Base-by-base conservation (phyloP, 345 rosid genomes). In the Laguncularia racemosa region DNA sequence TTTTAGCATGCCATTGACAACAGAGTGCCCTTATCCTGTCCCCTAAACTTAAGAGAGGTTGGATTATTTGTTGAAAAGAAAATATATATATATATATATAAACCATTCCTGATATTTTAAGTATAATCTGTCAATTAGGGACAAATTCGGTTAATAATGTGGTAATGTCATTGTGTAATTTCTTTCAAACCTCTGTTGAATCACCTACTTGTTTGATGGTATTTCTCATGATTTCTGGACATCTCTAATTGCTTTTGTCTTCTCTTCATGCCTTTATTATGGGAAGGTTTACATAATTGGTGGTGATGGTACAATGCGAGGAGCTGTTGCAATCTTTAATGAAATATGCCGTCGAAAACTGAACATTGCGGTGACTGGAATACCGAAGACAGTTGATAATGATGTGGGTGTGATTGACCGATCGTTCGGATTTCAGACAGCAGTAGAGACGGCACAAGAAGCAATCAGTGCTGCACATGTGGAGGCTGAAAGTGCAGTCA, bases 361-460 rank as follows among this genome's bases (percentile, higher is more conserved):
- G 14, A 67, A 71, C 12, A 53, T 86, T 20, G 84, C 79, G 4
- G 64, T 92, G 53, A 65, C 72, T 20, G 98, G 85, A 13, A 84
- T 92, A 57, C 97, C 97, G 0, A 84, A 92, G 63, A 84, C 95
- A 0, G 97, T 89, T 20, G 96, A 89, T 73, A 92, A 92, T 12
- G 98, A 92, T 57, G 79, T 83, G 23, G 96, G 97, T 48, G 75
- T 89, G 57, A 86, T 92, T 46, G 97, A 92, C 69, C 69, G 81
- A 57, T 92, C 95, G 44, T 92, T 92, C 54, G 98, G 98, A 20
- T 89, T 92, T 75, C 89, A 92, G 66, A 89, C 97, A 5, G 98
- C 97, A 0, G 97, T 84, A 10, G 98, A 89, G 71, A 83, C 78
- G 91, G 98, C 97, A 14, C 85, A 86, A 61, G 74, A 89, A 65